These are phyloP conservation scores for Yamadazyma dushanensis DNA, from an alignment of 1,139 yeast genomes.

Conservation along the genomic window DNA sequence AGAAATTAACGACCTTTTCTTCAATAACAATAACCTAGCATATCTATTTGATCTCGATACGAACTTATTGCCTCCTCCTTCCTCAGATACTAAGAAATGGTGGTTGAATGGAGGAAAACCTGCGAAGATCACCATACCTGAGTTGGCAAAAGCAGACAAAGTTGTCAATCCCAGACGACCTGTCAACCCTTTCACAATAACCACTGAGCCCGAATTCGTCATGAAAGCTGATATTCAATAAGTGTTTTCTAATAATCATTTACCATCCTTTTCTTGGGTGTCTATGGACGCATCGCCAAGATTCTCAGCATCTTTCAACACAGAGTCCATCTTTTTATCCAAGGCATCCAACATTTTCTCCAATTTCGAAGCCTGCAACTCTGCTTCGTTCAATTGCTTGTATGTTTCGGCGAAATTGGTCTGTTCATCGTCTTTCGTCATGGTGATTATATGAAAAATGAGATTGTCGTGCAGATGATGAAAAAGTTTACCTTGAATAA, in stretches of 20 bases:
- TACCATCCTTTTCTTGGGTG: neutral
- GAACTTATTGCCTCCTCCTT: constrained; percentile 76
- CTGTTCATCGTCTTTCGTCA: constrained; percentile 22
- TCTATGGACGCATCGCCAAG: neutral
- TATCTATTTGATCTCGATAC: constrained; percentile 28
- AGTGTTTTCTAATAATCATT: neutral
- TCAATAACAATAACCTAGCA: constrained; percentile 28
- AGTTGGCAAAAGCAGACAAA: constrained; percentile 33
- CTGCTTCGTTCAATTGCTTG: constrained; percentile 44
- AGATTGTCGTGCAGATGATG: too few relatives aligned
- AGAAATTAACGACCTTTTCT: constrained; percentile 43
- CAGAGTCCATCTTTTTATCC: constrained; percentile 45
- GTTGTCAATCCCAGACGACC: constrained; percentile 68
- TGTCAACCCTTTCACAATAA: constrained; percentile 64
- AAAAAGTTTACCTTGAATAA: too few relatives aligned
- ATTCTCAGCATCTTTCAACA: constrained; percentile 41
- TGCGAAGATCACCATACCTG: constrained; percentile 61
- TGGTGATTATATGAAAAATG: constrained; percentile 6
- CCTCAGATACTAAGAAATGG: constrained; percentile 82
- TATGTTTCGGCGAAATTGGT: constrained; percentile 34
- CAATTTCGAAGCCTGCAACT: constrained; percentile 39
- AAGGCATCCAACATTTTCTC: constrained; percentile 46
- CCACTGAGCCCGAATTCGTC: constrained; percentile 35
- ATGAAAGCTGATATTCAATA: neutral
- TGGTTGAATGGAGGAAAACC: constrained; percentile 83